These are phyloP conservation scores for Porogramme epimiltina DNA, from an alignment of 1,284 basidiomycete species.

Conservation along the genomic window DNA sequence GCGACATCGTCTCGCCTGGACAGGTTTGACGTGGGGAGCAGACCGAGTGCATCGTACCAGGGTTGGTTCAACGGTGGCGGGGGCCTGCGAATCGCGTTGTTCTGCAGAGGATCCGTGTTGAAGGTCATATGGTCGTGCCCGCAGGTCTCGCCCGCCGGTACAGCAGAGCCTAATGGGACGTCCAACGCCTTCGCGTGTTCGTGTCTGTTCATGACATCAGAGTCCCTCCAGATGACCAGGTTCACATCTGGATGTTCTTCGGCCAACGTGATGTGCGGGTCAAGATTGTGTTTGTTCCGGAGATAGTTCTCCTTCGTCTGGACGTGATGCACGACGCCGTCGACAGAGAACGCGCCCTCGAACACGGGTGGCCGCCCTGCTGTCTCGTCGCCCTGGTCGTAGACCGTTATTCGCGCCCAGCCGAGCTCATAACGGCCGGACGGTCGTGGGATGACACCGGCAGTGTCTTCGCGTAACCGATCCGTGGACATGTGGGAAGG, in stretches of 20 bases:
- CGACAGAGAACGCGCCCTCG: constrained; percentile 76
- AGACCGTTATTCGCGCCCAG: constrained; percentile 73
- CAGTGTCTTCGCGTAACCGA: constrained; percentile 63
- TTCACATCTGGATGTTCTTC: constrained; percentile 46
- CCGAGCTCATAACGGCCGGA: constrained; percentile 53
- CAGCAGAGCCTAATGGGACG: constrained; percentile 24
- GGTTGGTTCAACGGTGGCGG: constrained; percentile 30
- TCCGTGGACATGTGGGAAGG: constrained; percentile 46
- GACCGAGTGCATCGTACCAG: constrained; percentile 44
- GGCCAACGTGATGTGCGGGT: constrained; percentile 49
- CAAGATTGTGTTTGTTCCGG: constrained; percentile 56
- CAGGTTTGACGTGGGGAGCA: constrained; percentile 35
- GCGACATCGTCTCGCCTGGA: constrained; percentile 59
- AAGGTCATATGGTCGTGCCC: constrained; percentile 70
- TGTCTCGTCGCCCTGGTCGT: constrained; percentile 59
- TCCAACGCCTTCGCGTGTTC: constrained; percentile 40
- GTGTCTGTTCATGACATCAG: constrained; percentile 56
- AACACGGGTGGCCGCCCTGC: constrained; percentile 56
- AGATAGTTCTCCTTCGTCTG: constrained; percentile 75
- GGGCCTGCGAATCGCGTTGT: constrained; percentile 52
- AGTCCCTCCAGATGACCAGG: constrained; percentile 75
- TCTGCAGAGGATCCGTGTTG: constrained; percentile 61
- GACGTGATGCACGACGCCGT: constrained; percentile 75
- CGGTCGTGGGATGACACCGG: constrained; percentile 45
- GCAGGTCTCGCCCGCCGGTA: constrained; percentile 46